Percentiles rank a stretch among this genome's conserved stretches.
phyloP scores from a whole-genome alignment of 2,329 filamentous ascomycete species.

The Alternaria alternata region DNA sequence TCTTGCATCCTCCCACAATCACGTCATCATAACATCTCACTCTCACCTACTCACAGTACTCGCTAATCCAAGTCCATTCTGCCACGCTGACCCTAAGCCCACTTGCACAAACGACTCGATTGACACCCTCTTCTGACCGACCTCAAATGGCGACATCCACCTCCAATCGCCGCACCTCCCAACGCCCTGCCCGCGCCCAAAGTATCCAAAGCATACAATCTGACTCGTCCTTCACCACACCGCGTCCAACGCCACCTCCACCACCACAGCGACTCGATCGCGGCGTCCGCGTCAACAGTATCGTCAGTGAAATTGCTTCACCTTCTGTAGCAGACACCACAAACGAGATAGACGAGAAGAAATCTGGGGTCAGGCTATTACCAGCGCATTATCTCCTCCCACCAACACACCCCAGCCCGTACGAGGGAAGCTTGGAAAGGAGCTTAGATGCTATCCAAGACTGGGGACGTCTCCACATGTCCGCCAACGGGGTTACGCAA shows the following conservation, averaged over 20 bases:
- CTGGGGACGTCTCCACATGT: conserved; percentile 4
- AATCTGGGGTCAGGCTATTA: neutral
- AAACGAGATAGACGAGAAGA: neutral
- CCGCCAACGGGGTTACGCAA: neutral
- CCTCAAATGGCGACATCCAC: neutral
- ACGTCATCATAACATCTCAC: neutral
- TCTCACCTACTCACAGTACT: neutral
- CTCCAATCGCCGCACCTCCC: neutral
- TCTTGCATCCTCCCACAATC: too few relatives aligned
- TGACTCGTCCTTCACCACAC: conserved; percentile 4
- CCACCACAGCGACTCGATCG: neutral
- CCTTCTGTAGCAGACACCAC: neutral
- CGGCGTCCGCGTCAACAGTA: neutral
- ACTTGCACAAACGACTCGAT: neutral
- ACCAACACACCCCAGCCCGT: conserved; percentile 35
- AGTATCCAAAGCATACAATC: conserved; percentile 16
- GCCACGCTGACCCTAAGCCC: fast-evolving
- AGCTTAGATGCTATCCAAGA: conserved; percentile 33
- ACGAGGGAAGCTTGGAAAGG: conserved; percentile 30
- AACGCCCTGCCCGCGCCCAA: conserved; percentile 12
- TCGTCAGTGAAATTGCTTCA: neutral
- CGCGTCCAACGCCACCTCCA: conserved; percentile 7
- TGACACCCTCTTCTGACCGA: neutral
- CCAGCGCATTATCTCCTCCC: conserved; percentile 23
- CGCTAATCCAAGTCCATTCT: neutral